Evolutionary conservation across 2,329 filamentous ascomycete species (phyloP), one percentile per base, ranked within the genome.

Genomic region (Penicillium sp.): DNA sequence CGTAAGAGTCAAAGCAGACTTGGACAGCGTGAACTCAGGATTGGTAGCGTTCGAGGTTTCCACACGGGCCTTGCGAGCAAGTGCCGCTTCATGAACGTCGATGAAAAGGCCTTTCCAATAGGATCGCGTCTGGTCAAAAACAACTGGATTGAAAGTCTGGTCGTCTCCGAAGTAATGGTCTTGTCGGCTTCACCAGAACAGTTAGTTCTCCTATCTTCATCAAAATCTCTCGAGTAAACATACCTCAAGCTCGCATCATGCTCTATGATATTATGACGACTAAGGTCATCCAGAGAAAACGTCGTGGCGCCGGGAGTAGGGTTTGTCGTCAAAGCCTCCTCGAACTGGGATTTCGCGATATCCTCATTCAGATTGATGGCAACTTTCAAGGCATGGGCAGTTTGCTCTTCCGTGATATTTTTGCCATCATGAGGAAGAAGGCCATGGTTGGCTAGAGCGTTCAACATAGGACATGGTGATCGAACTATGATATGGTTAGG

Each of bases 81-180:
- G 35, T 8, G 58, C 37, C 33, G 43, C 26, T 25, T 37, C 19
- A 25, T 57, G 8, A 0, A 52, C n/a, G 22, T 54, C 48, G n/a
- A 60, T 60, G 13, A 45, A 35, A 5, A 28, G 13, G 2, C 11
- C 33, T 38, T 37, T 30, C 58, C 58, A 60, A 48, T 56, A 26
- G 4, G 54, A 52, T n/a, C 46, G 58, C 19, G 58, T 60, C 35
- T 60, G 37, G 37, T 56, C 53, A 22, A 60, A 60, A 13, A 53
- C 19, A 14, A 40, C 38, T 28, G 35, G 45, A 16, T 60, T 52
- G 40, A 60, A 60, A 16, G 5, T 52, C 22, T 53, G 48, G 6
- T 57, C 58, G 40, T 60, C 40, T 16, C 53, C 54, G 28, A 48
- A 53, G 33, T 60, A 60, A 19, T 52, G 57, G 7, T 60, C 58